phyloP scores from a whole-genome alignment of 208 protist species.

The Angomonas ambiguus region DNA sequence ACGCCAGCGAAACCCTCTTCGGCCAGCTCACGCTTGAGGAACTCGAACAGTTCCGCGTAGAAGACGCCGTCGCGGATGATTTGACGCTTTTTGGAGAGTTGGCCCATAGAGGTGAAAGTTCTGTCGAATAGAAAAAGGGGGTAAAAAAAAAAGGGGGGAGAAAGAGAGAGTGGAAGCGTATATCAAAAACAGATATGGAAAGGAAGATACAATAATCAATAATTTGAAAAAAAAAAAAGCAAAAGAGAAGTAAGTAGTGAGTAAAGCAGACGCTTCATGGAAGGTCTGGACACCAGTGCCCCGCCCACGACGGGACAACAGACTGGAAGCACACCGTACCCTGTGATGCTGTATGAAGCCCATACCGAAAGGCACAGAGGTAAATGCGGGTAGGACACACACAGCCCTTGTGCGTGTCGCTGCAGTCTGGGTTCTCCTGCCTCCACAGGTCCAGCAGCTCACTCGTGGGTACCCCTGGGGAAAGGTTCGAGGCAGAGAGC shows the following conservation, averaged over 20 bases:
- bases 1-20: conserved; percentile 97
- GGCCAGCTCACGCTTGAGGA: conserved; percentile 97
- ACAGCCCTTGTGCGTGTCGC: conserved; percentile 14
- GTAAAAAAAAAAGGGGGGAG: conserved; percentile 9
- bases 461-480: background rate
- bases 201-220: background rate
- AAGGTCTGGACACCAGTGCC: too few species aligned
- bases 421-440: background rate
- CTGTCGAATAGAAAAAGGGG: background rate
- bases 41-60: conserved; percentile 99
- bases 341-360: conserved; percentile 9
- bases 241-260: conserved; percentile 1
- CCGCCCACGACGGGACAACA: background rate
- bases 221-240: conserved; percentile 1
- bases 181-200: conserved; percentile 2
- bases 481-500: background rate
- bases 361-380: conserved; percentile 68
- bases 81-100: conserved; percentile 92
- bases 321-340: background rate
- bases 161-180: conserved; percentile 5
- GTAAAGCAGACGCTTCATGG: too few species aligned
- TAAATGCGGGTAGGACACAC: conserved; percentile 52
- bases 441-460: background rate
- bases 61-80: conserved; percentile 99
- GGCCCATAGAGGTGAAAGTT: conserved; percentile 42